Base-by-base conservation (phyloP, 192 early-diverging fungal genomes). In the Spizellomyces sp. region DNA sequence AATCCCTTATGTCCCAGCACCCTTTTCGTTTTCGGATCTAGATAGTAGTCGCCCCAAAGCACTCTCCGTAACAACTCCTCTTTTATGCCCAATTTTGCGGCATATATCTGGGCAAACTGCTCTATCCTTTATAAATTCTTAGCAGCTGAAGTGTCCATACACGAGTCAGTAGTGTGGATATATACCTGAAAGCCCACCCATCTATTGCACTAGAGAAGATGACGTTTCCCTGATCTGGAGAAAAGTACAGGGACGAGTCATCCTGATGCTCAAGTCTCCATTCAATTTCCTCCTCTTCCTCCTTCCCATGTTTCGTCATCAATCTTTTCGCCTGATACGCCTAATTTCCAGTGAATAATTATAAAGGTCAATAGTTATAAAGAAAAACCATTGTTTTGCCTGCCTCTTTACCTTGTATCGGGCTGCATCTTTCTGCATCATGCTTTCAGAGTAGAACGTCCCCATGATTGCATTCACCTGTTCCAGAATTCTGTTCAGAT, bases 391-490 rank as follows among this genome's bases (percentile, higher is more conserved):
- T n/a, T 48, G 58, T 55, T 58, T 15, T 36, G 27, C 27, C n/a
- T 70, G 14, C 12, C 56, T 8, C 2, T 68, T 45, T 17, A 72
- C 79, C 58, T 96, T 91, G 21, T 88, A 83, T 57, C 81, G 83
- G 59, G 81, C 80, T 14, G 87, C 84, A 72, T 92, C 90, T 58
- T 86, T 86, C 21, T 93, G 92, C 68, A 98, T 80, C 45, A 92
- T 73, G 60, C 96, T 91, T n/a, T 92, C 94, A 19, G 92, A 90
- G 70, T 91, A 95, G 64, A 97, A 98, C 9, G 92, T 95, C 36
- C 94, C 96, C 81, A 96, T 88, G 52, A 98, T 90, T 6, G 96
- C 95, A 77, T 99, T 99, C 50, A 94, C 92, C 82, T 98, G 96
- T 74, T 96, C 96, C 36, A 99, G 78, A 61, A 98, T 96, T 77